phyloP scores from a whole-genome alignment of 1,284 basidiomycete species.

The Schizophyllum amplum region DNA sequence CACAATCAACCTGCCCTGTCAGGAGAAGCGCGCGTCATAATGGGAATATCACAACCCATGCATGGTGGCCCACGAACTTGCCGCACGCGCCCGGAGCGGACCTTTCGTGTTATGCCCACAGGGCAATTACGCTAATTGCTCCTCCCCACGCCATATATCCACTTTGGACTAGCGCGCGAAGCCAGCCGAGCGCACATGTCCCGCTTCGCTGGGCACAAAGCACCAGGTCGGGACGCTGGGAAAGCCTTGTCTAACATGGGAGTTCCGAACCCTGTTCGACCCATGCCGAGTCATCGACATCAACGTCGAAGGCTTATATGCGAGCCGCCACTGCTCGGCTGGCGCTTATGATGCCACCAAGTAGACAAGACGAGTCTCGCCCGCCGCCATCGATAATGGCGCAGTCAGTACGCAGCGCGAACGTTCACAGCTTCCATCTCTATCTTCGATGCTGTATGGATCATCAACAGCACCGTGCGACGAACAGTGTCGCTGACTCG shows the following conservation, averaged over 20 bases:
- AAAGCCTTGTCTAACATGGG: not conserved
- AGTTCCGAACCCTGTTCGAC: not conserved
- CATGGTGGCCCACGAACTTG: not conserved
- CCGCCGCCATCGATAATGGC: not conserved
- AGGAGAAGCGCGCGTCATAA: not conserved
- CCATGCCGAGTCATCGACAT: not conserved
- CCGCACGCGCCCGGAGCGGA: not conserved
- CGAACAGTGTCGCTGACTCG: not conserved
- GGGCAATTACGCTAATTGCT: not conserved
- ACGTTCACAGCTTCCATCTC: not conserved
- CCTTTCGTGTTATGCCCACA: not conserved
- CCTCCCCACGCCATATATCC: not conserved
- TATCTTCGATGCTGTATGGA: not conserved
- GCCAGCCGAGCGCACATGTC: not conserved
- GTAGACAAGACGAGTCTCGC: not conserved
- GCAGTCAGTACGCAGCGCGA: not conserved
- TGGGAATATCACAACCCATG: not conserved
- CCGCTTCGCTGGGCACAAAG: not conserved
- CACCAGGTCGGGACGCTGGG: not conserved
- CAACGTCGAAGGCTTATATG: not conserved
- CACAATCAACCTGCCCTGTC: not conserved
- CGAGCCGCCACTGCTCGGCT: not conserved
- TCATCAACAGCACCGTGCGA: not conserved
- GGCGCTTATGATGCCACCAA: not conserved
- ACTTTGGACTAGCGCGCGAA: not conserved